Base-by-base conservation (phyloP, 2,329 filamentous ascomycete species). In the Atkinsonella hypoxylon region DNA sequence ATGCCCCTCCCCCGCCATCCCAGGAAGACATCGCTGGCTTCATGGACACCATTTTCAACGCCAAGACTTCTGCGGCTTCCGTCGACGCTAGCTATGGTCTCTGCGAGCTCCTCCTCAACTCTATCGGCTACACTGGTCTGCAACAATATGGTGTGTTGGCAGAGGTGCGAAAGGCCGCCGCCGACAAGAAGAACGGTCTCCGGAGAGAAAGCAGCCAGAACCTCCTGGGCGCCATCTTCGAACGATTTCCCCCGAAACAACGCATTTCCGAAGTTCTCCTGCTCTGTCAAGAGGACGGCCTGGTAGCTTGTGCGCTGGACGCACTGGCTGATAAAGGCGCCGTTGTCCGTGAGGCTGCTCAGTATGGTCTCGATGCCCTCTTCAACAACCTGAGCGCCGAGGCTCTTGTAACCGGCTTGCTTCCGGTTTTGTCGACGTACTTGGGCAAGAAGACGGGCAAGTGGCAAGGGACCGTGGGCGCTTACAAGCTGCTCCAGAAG, bases 381-480 rank as follows among this genome's bases (percentile, higher is more conserved):
- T 95, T 95, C 67, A 76, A 77, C 57, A 81, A 85, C 63, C 73
- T 98, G 55, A 83, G 80, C 63, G 73, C 89, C 51, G 93, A 97
- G 73, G 83, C 87, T 47, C 79, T 95, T 62, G 85, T 95, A 48
- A 79, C 81, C 55, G 90, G 87, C 18, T 77, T 98, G 41, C 74
- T 98, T 48, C 89, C 93, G 2, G 77, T 81, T 15, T 73, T 98
- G 40, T 70, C 75, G 55, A 70, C 76, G 48, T 97, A 97, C 66
- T 76, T 98, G 31, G 75, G 76, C 63, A 94, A 89, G 70, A 82
- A 81, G 62, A 86, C 89, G 15, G 90, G 88, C 57, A 98, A 98
- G 71, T 98, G 93, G 93, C 93, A 98, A 71, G 93, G 93, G 54
- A 88, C 87, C 15, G 87, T 96, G 49, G 90, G 86, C 54, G 93